phyloP scores from a whole-genome alignment of 2,329 filamentous ascomycete species.

The Zasmidium cellare region DNA sequence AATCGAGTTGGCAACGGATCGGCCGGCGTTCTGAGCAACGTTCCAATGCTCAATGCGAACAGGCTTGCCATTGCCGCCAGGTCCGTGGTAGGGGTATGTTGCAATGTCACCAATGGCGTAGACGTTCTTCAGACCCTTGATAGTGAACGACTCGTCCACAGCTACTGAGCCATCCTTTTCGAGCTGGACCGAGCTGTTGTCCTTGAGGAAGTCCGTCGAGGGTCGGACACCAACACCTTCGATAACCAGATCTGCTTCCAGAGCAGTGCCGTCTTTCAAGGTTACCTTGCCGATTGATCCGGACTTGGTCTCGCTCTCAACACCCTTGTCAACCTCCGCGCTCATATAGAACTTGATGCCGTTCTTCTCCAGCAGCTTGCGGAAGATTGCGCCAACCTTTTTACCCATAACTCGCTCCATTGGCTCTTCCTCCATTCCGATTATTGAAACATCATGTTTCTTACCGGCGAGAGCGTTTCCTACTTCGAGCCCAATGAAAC shows the following conservation, averaged over 20 bases:
- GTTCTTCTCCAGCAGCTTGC: conserved; percentile 75
- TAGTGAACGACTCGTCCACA: conserved; percentile 76
- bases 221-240: conserved; percentile 87
- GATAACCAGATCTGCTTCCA: conserved; percentile 87
- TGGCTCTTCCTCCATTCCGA: conserved; percentile 85
- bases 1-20: conserved; percentile 76
- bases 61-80: conserved; percentile 70
- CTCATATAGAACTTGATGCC: conserved; percentile 86
- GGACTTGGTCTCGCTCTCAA: conserved; percentile 65
- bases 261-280: conserved; percentile 80
- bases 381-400: conserved; percentile 77
- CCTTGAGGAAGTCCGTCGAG: conserved; percentile 76
- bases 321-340: conserved; percentile 79
- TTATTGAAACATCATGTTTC: conserved; percentile 79
- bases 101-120: conserved; percentile 96
- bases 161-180: conserved; percentile 82
- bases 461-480: conserved; percentile 74
- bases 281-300: conserved; percentile 76
- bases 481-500: conserved; percentile 98
- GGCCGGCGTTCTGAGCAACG: conserved; percentile 90
- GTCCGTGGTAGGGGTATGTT: conserved; percentile 89
- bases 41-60: conserved; percentile 98
- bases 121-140: conserved; percentile 75
- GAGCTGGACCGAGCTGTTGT: conserved; percentile 68
- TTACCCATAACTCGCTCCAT: conserved; percentile 84